Base-by-base conservation (phyloP, 1,284 basidiomycete genomes). In the Boletus mariae region DNA sequence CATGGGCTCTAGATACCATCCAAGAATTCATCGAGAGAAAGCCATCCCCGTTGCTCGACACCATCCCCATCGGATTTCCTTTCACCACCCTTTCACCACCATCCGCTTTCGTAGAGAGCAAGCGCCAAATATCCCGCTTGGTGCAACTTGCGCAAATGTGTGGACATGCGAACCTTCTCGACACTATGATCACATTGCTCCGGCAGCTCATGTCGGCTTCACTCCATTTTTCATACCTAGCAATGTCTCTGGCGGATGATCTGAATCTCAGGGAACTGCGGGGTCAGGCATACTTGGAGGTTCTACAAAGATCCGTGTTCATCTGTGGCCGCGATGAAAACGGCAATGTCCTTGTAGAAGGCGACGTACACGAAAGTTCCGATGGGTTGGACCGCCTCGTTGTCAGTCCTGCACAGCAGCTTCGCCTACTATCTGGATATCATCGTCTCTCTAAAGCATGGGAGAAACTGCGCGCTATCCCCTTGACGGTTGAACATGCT, bases 231-330 rank as follows among this genome's bases (percentile, higher is more conserved):
- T 81, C 84, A 3, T 83, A 84, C 61, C 73, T 87, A 47, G 83
- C 84, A 6, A 84, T 88, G 80, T 76, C 75, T 1, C 76, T 88
- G 17, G 80, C 83, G 2, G 85, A 88, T 59, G 84, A 87, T 53
- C 73, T 87, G 29, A 70, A 81, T 59, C 67, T 87, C 48, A 72
- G 76, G 38, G 67, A 72, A 1, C 69, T 88, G 37, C 73, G 79
- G 23, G 86, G 85, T 29, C 70, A 75, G 1, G 85, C 84, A 20
- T 88, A 88, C 65, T 72, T 86, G 49, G 83, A 85, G 62, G 80
- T 87, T 17, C 80, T 88, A 76, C 80, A 81, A 60, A 82, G 79
- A 59, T 76, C 75, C 4, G 67, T 71, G 8, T 75, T 84, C 49
- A 76, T 80, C 23, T 73, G 61, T 34, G 59, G 56, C 11, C 53